Evolutionary conservation across 148 eudicot species (phyloP), one percentile per base, ranked within the genome.

Genomic region (Amaranthus cruentus): DNA sequence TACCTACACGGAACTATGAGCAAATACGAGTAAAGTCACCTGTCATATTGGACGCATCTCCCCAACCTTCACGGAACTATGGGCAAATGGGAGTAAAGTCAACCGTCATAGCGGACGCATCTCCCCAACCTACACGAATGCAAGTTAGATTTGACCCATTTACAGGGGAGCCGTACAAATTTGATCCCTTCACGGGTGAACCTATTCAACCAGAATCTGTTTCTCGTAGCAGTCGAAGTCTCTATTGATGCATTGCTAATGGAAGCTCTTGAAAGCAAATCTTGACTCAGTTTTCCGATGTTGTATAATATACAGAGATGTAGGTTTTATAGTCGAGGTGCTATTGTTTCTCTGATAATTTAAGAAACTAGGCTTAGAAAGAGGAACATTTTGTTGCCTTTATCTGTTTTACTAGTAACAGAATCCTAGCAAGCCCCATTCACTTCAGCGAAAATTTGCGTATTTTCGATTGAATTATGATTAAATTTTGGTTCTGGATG

Each of bases 181-280:
- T 90, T 52, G 96, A 90, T 67, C 95, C 96, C n/a, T 90, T 83
- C 70, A 90, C 96, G 0, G 96, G 96, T n/a, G 91, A 88, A 70
- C 96, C 90, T 44, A 88, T 90, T 60, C 84, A 69, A 55, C 86
- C 85, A 0, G 90, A 79, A 52, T 75, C 79, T 73, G 13, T 63
- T 70, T 21, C 77, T 42, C 78, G 79, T 49, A 77, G 47, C 47
- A 72, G 59, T 62, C 68, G 76, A 65, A 77, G 82, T 48, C 63
- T 74, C 8, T 84, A 82, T 61, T 80, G 78, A 83, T 50, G 38
- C 38, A 28, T 28, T 28, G 55, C 9, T 49, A 48, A 5, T 5
- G 38, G 13, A 46, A 47, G 55, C 62, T 46, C 7, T 47, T 21
- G n/a, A 21, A 57, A 7, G 57, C 66, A 48, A 72, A 5, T 21